A percentile compares a stretch with the other conserved stretches of the same genome.
Conservation (phyloP, 805 yeast genomes). For the Brettanomyces custersianus region DNA sequence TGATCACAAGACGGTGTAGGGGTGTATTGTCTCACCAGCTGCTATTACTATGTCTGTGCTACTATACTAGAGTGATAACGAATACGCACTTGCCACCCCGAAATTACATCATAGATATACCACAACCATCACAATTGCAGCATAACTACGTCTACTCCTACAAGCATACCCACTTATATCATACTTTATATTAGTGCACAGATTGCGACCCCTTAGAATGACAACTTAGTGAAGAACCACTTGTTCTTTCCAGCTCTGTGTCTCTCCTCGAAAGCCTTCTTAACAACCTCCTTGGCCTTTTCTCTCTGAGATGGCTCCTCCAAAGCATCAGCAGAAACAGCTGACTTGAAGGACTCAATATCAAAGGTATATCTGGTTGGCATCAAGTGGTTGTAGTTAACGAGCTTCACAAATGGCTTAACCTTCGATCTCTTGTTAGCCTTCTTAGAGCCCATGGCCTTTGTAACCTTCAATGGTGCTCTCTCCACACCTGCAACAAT, state of each 20-base stretch:
- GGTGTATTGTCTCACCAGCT: too few species aligned
- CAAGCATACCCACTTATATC: neutral
- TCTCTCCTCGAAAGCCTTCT: conserved; percentile 98
- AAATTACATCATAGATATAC: too few species aligned
- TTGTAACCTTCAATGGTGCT: conserved; percentile 94
- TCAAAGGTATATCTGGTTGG: conserved; percentile 99
- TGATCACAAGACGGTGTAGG: too few species aligned
- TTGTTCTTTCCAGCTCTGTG: conserved; percentile 99
- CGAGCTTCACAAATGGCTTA: conserved; percentile 97
- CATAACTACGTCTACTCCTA: too few species aligned
- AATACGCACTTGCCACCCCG: too few species aligned
- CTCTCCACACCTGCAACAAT: conserved; percentile 99
- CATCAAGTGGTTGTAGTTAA: conserved; percentile 99
- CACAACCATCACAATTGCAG: too few species aligned
- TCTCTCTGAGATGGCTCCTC: conserved; percentile 96
- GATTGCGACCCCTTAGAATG: conserved; percentile 21
- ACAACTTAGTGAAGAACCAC: conserved; percentile 95
- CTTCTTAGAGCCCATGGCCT: conserved; percentile 92
- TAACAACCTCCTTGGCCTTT: conserved; percentile 98
- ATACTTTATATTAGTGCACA: conserved; percentile 1
- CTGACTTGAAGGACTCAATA: conserved; percentile 89
- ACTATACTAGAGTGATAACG: too few species aligned
- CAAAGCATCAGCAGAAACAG: conserved; percentile 87
- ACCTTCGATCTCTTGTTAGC: conserved; percentile 94
- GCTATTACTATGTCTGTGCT: too few species aligned